Percentiles rank a stretch among this genome's conserved stretches.
phyloP scores from a whole-genome alignment of 2,329 filamentous ascomycete genomes.

The Aphanocladium album region DNA sequence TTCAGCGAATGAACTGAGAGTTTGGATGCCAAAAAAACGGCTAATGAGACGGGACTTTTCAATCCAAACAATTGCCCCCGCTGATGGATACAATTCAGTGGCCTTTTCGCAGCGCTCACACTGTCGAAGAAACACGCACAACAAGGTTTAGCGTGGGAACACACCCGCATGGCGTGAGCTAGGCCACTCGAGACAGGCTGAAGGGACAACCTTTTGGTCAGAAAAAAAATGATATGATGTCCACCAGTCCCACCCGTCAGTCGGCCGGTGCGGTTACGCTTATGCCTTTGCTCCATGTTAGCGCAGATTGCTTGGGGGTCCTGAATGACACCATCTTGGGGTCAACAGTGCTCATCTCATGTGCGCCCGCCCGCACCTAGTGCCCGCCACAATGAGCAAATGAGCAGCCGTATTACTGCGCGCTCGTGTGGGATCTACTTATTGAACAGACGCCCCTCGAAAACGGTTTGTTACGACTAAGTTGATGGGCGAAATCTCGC shows the following conservation, averaged over 20 bases:
- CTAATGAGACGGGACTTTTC: not conserved
- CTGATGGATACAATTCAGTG: not conserved
- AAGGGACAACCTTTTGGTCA: not conserved
- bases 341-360: slow-evolving; percentile 9
- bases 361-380: not conserved
- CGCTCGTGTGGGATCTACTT: not conserved
- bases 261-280: slow-evolving; percentile 11
- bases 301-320: slow-evolving; percentile 5
- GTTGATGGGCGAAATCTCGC: not conserved
- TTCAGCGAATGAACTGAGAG: not conserved
- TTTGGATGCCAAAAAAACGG: not conserved
- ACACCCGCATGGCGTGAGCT: slow-evolving; percentile 5
- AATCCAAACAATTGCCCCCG: not conserved
- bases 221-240: slow-evolving; percentile 4
- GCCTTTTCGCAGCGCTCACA: not conserved
- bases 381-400: not conserved
- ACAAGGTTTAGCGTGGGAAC: slow-evolving; percentile 7
- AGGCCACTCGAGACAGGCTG: not conserved
- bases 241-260: slow-evolving; percentile 4
- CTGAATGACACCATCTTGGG: slow-evolving; percentile 14
- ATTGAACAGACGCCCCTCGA: not conserved
- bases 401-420: not conserved
- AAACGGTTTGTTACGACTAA: not conserved
- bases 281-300: slow-evolving; percentile 4
- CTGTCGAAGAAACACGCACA: not conserved